A percentile compares a stretch with the other conserved stretches of the same genome.
Conservation (phyloP, 257 asterid genomes). For the Nicotiana sylvestris region DNA sequence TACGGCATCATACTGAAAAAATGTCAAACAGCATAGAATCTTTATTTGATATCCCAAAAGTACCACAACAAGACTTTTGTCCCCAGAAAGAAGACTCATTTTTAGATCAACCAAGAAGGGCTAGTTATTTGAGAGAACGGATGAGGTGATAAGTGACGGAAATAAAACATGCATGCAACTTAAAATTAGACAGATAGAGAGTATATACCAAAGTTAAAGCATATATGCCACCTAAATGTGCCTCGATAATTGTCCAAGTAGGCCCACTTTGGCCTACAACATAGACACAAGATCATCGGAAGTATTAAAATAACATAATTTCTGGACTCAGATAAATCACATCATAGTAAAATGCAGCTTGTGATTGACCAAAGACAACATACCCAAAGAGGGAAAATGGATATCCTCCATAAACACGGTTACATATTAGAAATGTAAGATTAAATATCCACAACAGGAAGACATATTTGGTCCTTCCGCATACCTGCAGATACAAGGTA, state of each 20-base stretch:
- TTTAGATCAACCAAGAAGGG: too few species aligned
- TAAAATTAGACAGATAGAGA: slow-evolving; percentile 1
- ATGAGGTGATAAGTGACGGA: too few species aligned
- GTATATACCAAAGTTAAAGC: slow-evolving; percentile 89
- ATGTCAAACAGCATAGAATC: too few species aligned
- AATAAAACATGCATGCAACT: too few species aligned
- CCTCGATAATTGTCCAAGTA: slow-evolving; percentile 83
- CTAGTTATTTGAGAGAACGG: too few species aligned
- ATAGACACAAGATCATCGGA: slow-evolving; percentile 16
- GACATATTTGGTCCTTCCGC: not conserved
- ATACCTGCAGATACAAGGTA: not conserved
- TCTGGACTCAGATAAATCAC: too few species aligned
- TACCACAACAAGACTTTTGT: too few species aligned
- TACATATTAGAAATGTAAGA: slow-evolving; percentile 3
- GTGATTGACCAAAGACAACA: not conserved
- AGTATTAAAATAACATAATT: too few species aligned
- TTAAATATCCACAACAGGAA: slow-evolving; percentile 9
- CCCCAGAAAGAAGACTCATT: too few species aligned
- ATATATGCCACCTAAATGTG: slow-evolving; percentile 95
- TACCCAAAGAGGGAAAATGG: slow-evolving; percentile 12
- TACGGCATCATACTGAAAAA: too few species aligned
- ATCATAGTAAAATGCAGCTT: not conserved
- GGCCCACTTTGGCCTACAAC: slow-evolving; percentile 59
- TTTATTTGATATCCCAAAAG: too few species aligned
- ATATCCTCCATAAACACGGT: slow-evolving; percentile 9